Evolutionary conservation across 1,284 basidiomycete species (phyloP).

Genomic region (Afroboletus lepidellus): DNA sequence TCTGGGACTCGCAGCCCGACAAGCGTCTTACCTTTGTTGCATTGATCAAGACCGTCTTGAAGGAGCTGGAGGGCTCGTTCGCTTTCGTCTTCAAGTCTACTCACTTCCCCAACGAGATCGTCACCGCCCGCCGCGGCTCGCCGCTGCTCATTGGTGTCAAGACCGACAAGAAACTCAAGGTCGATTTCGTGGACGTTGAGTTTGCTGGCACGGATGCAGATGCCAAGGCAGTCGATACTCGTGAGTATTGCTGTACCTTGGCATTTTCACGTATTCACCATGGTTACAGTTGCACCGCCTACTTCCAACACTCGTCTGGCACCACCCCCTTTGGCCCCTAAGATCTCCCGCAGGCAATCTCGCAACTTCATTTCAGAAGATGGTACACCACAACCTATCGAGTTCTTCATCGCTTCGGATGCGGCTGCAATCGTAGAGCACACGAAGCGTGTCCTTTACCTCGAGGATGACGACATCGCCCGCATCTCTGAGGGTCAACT

Average conservation of each 20-base stretch:
- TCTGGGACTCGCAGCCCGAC: slow-evolving; percentile 91
- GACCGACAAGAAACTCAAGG: slow-evolving; percentile 99
- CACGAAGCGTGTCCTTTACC: slow-evolving; percentile 98
- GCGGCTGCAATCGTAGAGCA: slow-evolving; percentile 97
- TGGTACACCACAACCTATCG: slow-evolving; percentile 97
- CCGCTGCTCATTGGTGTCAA: slow-evolving; percentile 98
- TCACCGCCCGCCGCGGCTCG: slow-evolving; percentile 95
- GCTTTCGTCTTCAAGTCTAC: slow-evolving; percentile 99
- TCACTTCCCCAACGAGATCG: slow-evolving; percentile 96
- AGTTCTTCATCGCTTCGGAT: slow-evolving; percentile 99
- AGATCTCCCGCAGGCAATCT: slow-evolving; percentile 93
- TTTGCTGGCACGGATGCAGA: slow-evolving; percentile 75
- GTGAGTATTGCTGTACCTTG: slow-evolving; percentile 43
- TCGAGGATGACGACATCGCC: slow-evolving; percentile 99
- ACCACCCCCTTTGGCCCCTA: slow-evolving; percentile 72
- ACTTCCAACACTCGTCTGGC: slow-evolving; percentile 65
- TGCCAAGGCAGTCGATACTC: slow-evolving; percentile 50
- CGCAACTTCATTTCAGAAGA: slow-evolving; percentile 99
- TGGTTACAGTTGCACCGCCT: slow-evolving; percentile 46
- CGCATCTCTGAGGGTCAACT: slow-evolving; percentile 97
- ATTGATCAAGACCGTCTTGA: slow-evolving; percentile 93
- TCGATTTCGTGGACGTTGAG: slow-evolving; percentile 99
- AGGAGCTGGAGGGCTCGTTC: slow-evolving; percentile 98
- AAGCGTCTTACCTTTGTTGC: slow-evolving; percentile 90
- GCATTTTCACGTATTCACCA: slow-evolving; percentile 14